Evolutionary conservation across 2,329 filamentous ascomycete genomes (phyloP), one percentile per base, ranked within the genome.

Genomic region (Waltergamsia citrina): DNA sequence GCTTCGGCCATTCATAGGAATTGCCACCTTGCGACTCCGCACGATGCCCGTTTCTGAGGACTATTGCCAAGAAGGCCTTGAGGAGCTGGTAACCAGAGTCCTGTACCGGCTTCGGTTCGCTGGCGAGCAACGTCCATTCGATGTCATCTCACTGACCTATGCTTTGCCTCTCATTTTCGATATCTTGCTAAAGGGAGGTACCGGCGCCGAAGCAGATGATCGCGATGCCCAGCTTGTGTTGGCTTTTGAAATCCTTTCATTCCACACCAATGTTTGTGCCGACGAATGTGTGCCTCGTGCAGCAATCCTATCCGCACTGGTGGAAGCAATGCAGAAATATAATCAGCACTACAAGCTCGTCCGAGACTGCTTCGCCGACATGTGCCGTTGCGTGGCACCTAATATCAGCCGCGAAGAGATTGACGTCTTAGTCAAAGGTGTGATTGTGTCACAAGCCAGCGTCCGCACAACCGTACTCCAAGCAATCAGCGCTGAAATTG

Each of bases 291-390:
- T 95, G 18, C 87, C 90, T 20, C 78, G 92, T 7, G 69, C 74
- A 33, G 75, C 87, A 38, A 67, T 94, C 24, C 57, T 96, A 4
- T 65, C 73, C 3, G 68, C 73, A 4, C 65, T 98, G 24, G 79
- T 94, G 37, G 67, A 67, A 29, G 81, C 87, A 2, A 93, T 98
- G 84, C 85, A 93, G 52, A 73, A 63, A 39, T 94, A 94, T 54
- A 81, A 78, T 29, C 87, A 94, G 50, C 92, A 98, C 57, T 95
- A 95, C 65, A 94, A 94, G 59, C 67, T 88, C 38, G 78, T 95
- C 59, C 94, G 90, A 55, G 92, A 98, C 57, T 94, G 86, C 49
- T 74, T 98, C 42, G 71, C 82, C 35, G 86, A 96, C 53, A 72
- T 93, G 43, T 85, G 85, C 48, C 79, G 87, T 39, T 88, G 81